These are phyloP conservation scores for Melaleuca alternifolia DNA, from an alignment of 345 rosid species.

Conservation along the genomic window DNA sequence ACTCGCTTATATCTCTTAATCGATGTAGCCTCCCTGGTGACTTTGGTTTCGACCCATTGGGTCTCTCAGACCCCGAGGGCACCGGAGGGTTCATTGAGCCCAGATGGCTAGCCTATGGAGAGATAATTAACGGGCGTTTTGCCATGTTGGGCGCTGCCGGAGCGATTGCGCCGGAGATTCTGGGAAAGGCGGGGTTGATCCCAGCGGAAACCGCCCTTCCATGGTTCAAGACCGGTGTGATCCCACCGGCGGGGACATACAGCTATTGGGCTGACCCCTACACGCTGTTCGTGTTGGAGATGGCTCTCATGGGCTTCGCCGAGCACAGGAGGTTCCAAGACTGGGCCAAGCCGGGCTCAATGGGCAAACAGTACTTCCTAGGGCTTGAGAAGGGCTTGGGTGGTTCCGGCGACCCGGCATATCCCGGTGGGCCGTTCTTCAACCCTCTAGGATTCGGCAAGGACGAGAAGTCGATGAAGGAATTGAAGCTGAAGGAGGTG, in stretches of 20 bases:
- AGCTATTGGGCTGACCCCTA: slow-evolving; percentile 91
- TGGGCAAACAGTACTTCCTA: slow-evolving; percentile 90
- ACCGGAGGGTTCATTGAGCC: slow-evolving; percentile 97
- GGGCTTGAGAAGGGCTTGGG: slow-evolving; percentile 73
- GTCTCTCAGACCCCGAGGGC: slow-evolving; percentile 97
- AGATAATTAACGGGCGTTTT: slow-evolving; percentile 70
- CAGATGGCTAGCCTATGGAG: slow-evolving; percentile 91
- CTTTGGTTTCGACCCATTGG: slow-evolving; percentile 88
- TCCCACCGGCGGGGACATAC: slow-evolving; percentile 96
- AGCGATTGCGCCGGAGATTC: slow-evolving; percentile 82
- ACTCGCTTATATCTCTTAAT: not conserved
- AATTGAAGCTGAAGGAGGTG: slow-evolving; percentile 88
- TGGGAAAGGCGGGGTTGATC: slow-evolving; percentile 74
- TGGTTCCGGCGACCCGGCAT: slow-evolving; percentile 81
- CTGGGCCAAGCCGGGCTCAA: slow-evolving; percentile 83
- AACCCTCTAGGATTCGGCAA: slow-evolving; percentile 93
- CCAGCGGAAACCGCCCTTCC: slow-evolving; percentile 87
- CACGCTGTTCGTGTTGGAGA: slow-evolving; percentile 79
- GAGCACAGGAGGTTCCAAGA: slow-evolving; percentile 96
- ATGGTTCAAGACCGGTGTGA: slow-evolving; percentile 93
- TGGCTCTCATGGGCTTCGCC: slow-evolving; percentile 97
- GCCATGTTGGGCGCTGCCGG: slow-evolving; percentile 89
- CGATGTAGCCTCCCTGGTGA: slow-evolving; percentile 79
- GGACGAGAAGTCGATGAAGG: slow-evolving; percentile 82
- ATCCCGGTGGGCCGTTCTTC: slow-evolving; percentile 93